phyloP scores from a whole-genome alignment of 2,329 filamentous ascomycete species.

The Cordyceps tenuipes region DNA sequence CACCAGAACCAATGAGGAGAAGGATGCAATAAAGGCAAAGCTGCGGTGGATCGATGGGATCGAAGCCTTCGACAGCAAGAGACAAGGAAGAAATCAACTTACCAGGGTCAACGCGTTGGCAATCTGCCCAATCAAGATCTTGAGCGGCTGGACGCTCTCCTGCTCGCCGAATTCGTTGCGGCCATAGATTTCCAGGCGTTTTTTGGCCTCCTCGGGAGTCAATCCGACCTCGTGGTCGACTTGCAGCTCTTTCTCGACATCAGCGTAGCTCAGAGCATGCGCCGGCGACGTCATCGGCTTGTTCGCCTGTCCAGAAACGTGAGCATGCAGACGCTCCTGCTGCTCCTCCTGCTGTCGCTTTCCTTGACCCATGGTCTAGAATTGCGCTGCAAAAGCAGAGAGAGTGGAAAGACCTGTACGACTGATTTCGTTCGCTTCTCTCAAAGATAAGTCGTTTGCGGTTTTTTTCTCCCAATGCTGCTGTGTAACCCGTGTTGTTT shows the following conservation, averaged over 20 bases:
- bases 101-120: slow-evolving; percentile 64
- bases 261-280: slow-evolving; percentile 48
- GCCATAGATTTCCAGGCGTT: slow-evolving; percentile 48
- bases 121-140: slow-evolving; percentile 58
- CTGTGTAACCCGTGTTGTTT: not conserved
- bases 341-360: slow-evolving; percentile 14
- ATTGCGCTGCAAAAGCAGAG: not conserved
- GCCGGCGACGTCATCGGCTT: slow-evolving; percentile 51
- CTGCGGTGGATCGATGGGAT: not conserved
- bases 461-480: not conserved
- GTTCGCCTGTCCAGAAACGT: slow-evolving; percentile 30
- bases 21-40: not conserved
- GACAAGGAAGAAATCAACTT: slow-evolving; percentile 14
- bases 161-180: slow-evolving; percentile 55
- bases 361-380: slow-evolving; percentile 20
- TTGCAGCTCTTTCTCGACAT: slow-evolving; percentile 45
- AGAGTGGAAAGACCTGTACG: not conserved
- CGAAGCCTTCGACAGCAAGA: too few relatives aligned
- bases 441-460: not conserved
- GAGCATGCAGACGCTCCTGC: slow-evolving; percentile 14
- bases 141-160: slow-evolving; percentile 49
- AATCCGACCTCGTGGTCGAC: slow-evolving; percentile 52
- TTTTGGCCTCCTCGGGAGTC: slow-evolving; percentile 42
- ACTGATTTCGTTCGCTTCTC: not conserved
- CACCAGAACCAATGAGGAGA: not conserved